A percentile compares a stretch with the other conserved stretches of the same genome.
phyloP scores from a whole-genome alignment of 2,329 filamentous ascomycete genomes.

The Rhynchosporium agropyri region DNA sequence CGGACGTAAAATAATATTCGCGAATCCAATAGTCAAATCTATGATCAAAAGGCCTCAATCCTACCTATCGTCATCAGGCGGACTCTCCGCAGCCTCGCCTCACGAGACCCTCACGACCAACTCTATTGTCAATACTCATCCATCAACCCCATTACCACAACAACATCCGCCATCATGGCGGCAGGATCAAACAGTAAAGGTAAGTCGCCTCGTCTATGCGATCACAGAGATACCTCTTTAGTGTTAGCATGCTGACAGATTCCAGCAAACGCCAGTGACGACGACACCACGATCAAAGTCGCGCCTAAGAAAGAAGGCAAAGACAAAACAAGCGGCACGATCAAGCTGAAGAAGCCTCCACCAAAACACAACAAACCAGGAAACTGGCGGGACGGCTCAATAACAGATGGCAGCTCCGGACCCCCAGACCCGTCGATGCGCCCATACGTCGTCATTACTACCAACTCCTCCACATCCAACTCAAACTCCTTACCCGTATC shows the following conservation, averaged over 20 bases:
- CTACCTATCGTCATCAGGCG: too few species aligned
- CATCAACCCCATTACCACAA: too few species aligned
- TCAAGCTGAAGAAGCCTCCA: slow-evolving; percentile 65
- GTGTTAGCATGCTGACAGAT: not conserved
- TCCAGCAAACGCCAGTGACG: slow-evolving; percentile 45
- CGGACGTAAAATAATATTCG: too few species aligned
- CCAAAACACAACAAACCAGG: slow-evolving; percentile 68
- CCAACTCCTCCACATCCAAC: slow-evolving; percentile 50
- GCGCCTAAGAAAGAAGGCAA: slow-evolving; percentile 48
- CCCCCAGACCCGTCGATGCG: not conserved
- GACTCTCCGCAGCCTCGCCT: too few species aligned
- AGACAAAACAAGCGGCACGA: slow-evolving; percentile 50
- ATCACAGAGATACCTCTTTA: not conserved
- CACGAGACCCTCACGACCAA: too few species aligned
- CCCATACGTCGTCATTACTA: slow-evolving; percentile 22
- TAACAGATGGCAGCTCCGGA: slow-evolving; percentile 56
- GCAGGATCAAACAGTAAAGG: slow-evolving; percentile 22
- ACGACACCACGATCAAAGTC: slow-evolving; percentile 65
- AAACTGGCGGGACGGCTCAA: slow-evolving; percentile 70
- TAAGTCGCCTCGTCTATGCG: slow-evolving; percentile 12
- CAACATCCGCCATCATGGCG: slow-evolving; percentile 17
- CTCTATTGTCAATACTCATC: too few species aligned
- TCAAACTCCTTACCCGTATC: slow-evolving; percentile 48
- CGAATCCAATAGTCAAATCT: too few species aligned
- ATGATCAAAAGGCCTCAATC: too few species aligned